Conservation (phyloP, 306 rosid species). For the Inga laurina region DNA sequence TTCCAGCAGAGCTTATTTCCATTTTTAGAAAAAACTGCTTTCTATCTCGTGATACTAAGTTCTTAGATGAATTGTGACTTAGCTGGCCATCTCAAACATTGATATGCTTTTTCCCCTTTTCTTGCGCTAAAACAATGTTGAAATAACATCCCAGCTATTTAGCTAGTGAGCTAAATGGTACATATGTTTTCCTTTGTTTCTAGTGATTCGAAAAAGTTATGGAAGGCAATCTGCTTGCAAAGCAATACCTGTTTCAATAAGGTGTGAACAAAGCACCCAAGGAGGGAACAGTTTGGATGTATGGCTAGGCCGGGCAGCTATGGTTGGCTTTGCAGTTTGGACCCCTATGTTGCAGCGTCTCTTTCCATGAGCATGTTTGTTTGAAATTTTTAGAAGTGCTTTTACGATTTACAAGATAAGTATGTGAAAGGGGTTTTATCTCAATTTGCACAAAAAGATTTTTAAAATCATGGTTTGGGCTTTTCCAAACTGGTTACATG, state of each 20-base stretch:
- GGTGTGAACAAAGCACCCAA: conserved; percentile 71
- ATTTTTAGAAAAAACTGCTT: not conserved
- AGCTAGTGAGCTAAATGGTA: not conserved
- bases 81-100: conserved; percentile 5
- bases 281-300: conserved; percentile 66
- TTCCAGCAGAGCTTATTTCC: not conserved
- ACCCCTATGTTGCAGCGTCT: too few species aligned
- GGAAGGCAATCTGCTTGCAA: conserved; percentile 44
- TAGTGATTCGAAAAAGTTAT: conserved; percentile 50
- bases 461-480: too few species aligned
- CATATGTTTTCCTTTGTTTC: conserved; percentile 25
- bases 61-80: conserved; percentile 6
- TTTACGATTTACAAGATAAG: too few species aligned
- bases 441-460: too few species aligned
- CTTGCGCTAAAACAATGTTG: not conserved
- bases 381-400: too few species aligned
- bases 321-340: conserved; percentile 73
- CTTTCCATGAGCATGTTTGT: too few species aligned
- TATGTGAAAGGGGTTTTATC: too few species aligned
- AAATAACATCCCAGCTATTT: not conserved
- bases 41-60: not conserved
- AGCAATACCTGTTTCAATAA: conserved; percentile 59
- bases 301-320: conserved; percentile 84
- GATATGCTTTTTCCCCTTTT: not conserved
- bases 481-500: too few species aligned